Conservation (phyloP, 495 filamentous ascomycete genomes). For the Patellaria atrata region DNA sequence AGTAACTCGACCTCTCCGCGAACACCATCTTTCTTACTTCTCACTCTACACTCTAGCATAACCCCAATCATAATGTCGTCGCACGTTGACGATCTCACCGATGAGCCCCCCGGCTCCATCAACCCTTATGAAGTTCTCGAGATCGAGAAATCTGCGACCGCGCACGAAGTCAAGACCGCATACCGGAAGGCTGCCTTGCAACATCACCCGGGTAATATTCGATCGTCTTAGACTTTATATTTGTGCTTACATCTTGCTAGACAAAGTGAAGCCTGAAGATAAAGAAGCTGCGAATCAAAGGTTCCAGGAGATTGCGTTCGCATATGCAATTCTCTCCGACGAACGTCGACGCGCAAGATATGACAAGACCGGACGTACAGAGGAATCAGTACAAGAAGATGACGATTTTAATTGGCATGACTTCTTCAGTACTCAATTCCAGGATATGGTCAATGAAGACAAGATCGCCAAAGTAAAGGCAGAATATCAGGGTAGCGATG, state of each 20-base stretch:
- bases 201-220: slow-evolving; percentile 27
- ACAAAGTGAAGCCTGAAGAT: slow-evolving; percentile 53
- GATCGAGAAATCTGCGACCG: slow-evolving; percentile 22
- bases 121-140: slow-evolving; percentile 30
- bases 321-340: slow-evolving; percentile 85
- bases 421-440: slow-evolving; percentile 74
- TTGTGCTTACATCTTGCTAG: slow-evolving; percentile 26
- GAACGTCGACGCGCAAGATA: slow-evolving; percentile 62
- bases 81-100: too few relatives aligned
- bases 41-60: not conserved
- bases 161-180: slow-evolving; percentile 28
- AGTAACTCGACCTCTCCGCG: too few relatives aligned
- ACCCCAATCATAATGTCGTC: not conserved
- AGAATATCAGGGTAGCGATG: slow-evolving; percentile 73
- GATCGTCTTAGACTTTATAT: not conserved
- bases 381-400: slow-evolving; percentile 59
- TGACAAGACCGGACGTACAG: slow-evolving; percentile 75
- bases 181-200: slow-evolving; percentile 30
- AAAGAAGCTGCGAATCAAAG: slow-evolving; percentile 55
- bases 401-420: slow-evolving; percentile 79
- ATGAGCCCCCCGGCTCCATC: slow-evolving; percentile 25
- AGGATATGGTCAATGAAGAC: slow-evolving; percentile 50
- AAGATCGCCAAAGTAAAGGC: slow-evolving; percentile 56
- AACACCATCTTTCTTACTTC: too few relatives aligned
- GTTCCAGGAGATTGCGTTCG: slow-evolving; percentile 86